Evolutionary conservation across 257 asterid genomes (phyloP).

Genomic region (Ilex aquifolium): DNA sequence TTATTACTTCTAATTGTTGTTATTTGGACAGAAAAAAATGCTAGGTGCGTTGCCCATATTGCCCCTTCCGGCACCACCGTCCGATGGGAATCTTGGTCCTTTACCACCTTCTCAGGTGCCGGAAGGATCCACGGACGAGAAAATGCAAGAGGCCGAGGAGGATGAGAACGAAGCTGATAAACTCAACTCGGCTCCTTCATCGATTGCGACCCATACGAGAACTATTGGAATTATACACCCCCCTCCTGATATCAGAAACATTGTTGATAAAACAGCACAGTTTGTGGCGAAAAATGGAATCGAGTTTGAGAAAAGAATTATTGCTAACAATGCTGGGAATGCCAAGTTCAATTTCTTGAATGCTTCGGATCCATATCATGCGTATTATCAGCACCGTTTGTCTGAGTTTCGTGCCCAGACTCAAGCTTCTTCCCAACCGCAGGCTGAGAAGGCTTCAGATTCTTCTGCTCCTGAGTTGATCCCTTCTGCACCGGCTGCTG

Average conservation of each 20-base stretch:
- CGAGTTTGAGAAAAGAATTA: conserved; percentile 76
- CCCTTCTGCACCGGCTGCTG: conserved; percentile 29
- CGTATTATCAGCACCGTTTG: conserved; percentile 83
- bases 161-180: conserved; percentile 23
- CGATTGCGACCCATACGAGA: conserved; percentile 80
- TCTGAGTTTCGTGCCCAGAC: conserved; percentile 76
- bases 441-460: conserved; percentile 30
- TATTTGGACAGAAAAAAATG: conserved; percentile 34
- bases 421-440: conserved; percentile 41
- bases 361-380: conserved; percentile 85
- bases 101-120: conserved; percentile 45
- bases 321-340: conserved; percentile 74
- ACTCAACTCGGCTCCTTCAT: conserved; percentile 28
- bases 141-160: conserved; percentile 18
- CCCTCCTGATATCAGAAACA: conserved; percentile 80
- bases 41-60: conserved; percentile 59
- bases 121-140: conserved; percentile 19
- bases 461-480: conserved; percentile 34
- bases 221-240: conserved; percentile 88
- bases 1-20: not conserved
- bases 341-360: conserved; percentile 75
- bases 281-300: conserved; percentile 90
- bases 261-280: conserved; percentile 79
- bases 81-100: conserved; percentile 68
- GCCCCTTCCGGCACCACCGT: conserved; percentile 83